Conservation (phyloP, 306 rosid species). For the Crotalaria pallida region DNA sequence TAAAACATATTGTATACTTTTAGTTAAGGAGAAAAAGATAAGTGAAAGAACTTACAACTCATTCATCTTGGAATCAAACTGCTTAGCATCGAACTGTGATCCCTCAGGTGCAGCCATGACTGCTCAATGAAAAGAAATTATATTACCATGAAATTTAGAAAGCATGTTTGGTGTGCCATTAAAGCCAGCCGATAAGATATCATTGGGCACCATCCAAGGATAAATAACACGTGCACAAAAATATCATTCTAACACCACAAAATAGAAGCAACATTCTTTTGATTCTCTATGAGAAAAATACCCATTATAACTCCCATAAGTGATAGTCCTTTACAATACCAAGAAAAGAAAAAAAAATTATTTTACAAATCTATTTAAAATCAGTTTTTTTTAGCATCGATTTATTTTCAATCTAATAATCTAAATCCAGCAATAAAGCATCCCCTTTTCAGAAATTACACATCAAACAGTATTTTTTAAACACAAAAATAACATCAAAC, state of each 20-base stretch:
- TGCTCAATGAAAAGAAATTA: slow-evolving; percentile 24
- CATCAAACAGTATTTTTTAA: neutral
- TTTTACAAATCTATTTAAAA: neutral
- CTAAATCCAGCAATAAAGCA: neutral
- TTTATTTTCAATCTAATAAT: neutral
- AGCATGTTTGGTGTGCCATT: neutral
- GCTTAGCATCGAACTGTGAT: slow-evolving; percentile 60
- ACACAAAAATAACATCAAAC: neutral
- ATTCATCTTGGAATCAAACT: slow-evolving; percentile 62
- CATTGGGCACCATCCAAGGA: neutral
- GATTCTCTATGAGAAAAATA: neutral
- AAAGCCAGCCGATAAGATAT: too few relatives aligned
- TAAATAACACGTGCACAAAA: neutral
- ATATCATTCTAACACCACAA: neutral
- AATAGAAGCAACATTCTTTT: neutral
- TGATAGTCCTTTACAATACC: neutral
- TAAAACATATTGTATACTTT: neutral
- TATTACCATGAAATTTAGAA: neutral
- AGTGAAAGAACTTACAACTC: slow-evolving; percentile 45
- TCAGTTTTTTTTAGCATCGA: neutral
- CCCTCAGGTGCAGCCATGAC: slow-evolving; percentile 84
- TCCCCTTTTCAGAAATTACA: neutral
- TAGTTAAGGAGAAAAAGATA: neutral
- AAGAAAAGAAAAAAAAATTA: neutral
- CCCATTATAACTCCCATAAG: neutral